phyloP scores from a whole-genome alignment of 495 filamentous ascomycete genomes.

The Oleoguttula mirabilis region DNA sequence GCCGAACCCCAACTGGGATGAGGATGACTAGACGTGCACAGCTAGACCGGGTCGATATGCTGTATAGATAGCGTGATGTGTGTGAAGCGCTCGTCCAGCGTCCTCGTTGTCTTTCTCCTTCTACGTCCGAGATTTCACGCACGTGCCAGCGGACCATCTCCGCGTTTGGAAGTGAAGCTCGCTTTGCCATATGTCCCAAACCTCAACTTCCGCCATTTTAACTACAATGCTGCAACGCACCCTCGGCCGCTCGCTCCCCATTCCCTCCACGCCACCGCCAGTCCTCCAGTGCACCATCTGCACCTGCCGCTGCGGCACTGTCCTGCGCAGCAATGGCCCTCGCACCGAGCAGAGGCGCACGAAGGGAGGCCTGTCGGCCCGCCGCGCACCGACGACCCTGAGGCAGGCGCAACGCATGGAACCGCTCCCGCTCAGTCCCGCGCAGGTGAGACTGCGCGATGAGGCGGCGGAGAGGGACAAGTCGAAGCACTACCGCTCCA shows the following conservation, averaged over 20 bases:
- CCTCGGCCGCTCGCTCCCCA: conserved; percentile 1
- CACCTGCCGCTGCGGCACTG: conserved; percentile 6
- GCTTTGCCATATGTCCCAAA: not conserved
- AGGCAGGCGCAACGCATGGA: not conserved
- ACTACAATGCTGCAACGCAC: conserved; percentile 4
- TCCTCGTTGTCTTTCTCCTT: too few relatives aligned
- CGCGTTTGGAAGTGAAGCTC: not conserved
- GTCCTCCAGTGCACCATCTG: too few relatives aligned
- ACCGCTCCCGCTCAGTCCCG: not conserved
- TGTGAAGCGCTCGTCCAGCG: too few relatives aligned
- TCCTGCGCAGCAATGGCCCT: not conserved
- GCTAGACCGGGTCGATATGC: too few relatives aligned
- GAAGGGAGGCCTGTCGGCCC: not conserved
- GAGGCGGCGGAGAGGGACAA: not conserved
- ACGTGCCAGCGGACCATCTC: not conserved
- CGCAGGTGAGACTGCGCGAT: not conserved
- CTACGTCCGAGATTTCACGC: not conserved
- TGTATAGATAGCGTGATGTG: not conserved
- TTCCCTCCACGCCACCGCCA: not conserved
- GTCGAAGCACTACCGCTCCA: not conserved
- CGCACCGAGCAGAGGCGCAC: not conserved
- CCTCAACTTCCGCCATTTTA: not conserved
- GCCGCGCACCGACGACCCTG: not conserved
- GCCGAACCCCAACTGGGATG: conserved; percentile 86
- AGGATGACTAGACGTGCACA: conserved; percentile 41